Conservation (phyloP, 805 yeast genomes). For the Sugiyamaella smithiae region DNA sequence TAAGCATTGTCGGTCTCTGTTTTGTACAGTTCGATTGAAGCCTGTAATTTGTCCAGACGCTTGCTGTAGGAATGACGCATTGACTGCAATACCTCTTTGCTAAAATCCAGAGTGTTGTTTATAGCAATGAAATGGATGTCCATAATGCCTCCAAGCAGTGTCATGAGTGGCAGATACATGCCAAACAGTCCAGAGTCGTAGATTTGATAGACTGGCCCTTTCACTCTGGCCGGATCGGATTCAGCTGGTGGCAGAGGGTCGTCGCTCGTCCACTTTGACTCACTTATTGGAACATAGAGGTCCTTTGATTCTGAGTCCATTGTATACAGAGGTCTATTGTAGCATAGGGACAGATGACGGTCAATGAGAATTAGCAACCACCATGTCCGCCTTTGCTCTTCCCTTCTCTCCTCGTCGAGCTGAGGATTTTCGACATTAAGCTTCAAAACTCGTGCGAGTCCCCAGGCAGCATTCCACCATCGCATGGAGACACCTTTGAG, state of each 20-base stretch:
- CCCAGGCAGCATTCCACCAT: conserved; percentile 33
- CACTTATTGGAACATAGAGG: conserved; percentile 36
- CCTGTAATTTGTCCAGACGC: conserved; percentile 10
- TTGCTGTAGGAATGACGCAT: conserved; percentile 3
- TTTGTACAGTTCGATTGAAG: conserved; percentile 12
- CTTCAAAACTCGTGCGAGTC: conserved; percentile 29
- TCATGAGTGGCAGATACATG: conserved; percentile 37
- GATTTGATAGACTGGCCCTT: conserved; percentile 21
- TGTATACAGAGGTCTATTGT: conserved; percentile 32
- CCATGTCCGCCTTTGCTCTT: conserved; percentile 41
- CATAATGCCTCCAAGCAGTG: conserved; percentile 33
- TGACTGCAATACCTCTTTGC: conserved; percentile 2
- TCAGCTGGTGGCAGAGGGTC: conserved; percentile 30
- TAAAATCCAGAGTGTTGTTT: conserved; percentile 6
- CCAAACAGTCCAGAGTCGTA: conserved; percentile 37
- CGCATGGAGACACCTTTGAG: conserved; percentile 30
- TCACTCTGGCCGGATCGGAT: conserved; percentile 29
- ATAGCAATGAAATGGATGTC: conserved; percentile 19
- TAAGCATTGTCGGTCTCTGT: conserved; percentile 14
- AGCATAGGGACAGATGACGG: conserved; percentile 37
- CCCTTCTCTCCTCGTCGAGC: conserved; percentile 30
- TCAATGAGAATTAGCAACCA: conserved; percentile 40
- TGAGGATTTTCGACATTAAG: conserved; percentile 25
- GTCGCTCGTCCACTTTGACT: conserved; percentile 32
- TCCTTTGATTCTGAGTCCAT: conserved; percentile 34